Conservation (phyloP, 2,329 filamentous ascomycete genomes). For the Xylaria sp. region DNA sequence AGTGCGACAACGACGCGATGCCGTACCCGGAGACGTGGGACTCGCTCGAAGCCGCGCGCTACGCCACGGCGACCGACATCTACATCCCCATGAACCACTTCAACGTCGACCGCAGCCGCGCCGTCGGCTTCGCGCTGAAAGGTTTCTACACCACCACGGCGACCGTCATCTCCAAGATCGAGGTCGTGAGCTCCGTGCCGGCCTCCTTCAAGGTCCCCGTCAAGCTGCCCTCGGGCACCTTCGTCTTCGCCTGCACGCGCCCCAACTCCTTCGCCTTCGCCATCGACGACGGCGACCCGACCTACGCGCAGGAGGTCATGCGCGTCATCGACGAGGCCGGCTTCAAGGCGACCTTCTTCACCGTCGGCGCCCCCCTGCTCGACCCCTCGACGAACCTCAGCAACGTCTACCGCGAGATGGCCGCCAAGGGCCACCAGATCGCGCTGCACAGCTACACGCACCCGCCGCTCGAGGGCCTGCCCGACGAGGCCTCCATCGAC, state of each 20-base stretch:
- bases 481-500: conserved; percentile 64
- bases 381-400: conserved; percentile 70
- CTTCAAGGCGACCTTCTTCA: conserved; percentile 78
- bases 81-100: conserved; percentile 77
- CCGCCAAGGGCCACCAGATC: conserved; percentile 71
- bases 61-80: conserved; percentile 61
- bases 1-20: conserved; percentile 64
- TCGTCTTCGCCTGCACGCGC: conserved; percentile 72
- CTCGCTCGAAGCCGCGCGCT: conserved; percentile 71
- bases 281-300: conserved; percentile 74
- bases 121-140: conserved; percentile 70
- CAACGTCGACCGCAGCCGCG: conserved; percentile 66
- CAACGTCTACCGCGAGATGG: conserved; percentile 72
- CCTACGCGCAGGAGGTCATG: conserved; percentile 69
- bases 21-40: conserved; percentile 76
- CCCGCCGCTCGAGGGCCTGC: conserved; percentile 71
- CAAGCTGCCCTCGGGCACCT: conserved; percentile 70
- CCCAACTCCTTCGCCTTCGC: conserved; percentile 78
- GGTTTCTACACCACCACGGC: conserved; percentile 69
- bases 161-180: conserved; percentile 65
- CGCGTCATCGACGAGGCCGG: conserved; percentile 68
- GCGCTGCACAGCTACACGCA: conserved; percentile 76
- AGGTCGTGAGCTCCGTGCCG: conserved; percentile 69
- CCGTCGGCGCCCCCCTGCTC: conserved; percentile 71
- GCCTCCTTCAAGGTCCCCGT: conserved; percentile 61